Percentiles rank a stretch among this genome's conserved stretches.
Evolutionary conservation across 2,329 filamentous ascomycete genomes (phyloP).

Genomic region (Fusarium begoniae): DNA sequence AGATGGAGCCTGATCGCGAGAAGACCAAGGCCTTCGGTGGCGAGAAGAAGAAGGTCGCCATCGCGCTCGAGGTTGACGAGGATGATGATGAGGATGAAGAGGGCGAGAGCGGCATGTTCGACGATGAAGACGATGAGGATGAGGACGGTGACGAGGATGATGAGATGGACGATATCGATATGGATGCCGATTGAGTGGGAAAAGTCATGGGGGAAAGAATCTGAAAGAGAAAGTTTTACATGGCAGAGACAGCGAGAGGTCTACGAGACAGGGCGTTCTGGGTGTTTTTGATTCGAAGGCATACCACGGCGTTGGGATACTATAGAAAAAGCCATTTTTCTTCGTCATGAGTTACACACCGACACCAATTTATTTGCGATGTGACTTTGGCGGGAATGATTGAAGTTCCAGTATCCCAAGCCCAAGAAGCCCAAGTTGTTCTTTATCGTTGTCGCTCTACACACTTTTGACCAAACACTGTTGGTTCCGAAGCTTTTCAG

Average conservation of each 20-base stretch:
- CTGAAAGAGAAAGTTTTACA: slow-evolving; percentile 15
- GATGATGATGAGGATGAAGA: slow-evolving; percentile 49
- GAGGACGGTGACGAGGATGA: slow-evolving; percentile 41
- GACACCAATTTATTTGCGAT: slow-evolving; percentile 2
- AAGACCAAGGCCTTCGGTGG: slow-evolving; percentile 54
- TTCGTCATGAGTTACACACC: slow-evolving; percentile 29
- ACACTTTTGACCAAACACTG: neutral
- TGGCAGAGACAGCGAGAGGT: slow-evolving; percentile 18
- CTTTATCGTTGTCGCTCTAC: neutral
- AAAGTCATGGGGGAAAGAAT: neutral
- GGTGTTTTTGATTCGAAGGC: slow-evolving; percentile 40
- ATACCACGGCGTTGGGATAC: slow-evolving; percentile 40
- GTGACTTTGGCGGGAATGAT: slow-evolving; percentile 26
- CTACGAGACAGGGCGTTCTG: slow-evolving; percentile 35
- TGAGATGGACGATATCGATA: slow-evolving; percentile 47
- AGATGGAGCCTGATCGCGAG: slow-evolving; percentile 54
- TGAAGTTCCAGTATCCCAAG: slow-evolving; percentile 12
- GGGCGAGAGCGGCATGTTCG: slow-evolving; percentile 39
- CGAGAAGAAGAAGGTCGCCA: slow-evolving; percentile 52
- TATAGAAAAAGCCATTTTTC: slow-evolving; percentile 33
- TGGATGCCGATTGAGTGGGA: slow-evolving; percentile 40
- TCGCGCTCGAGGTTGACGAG: slow-evolving; percentile 48
- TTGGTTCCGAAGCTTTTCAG: slow-evolving; percentile 1
- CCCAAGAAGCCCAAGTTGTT: neutral
- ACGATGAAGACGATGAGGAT: slow-evolving; percentile 49